Evolutionary conservation across 1,139 yeast species (phyloP), one percentile per base, ranked within the genome.

Genomic region (Yamadazyma buinensis): DNA sequence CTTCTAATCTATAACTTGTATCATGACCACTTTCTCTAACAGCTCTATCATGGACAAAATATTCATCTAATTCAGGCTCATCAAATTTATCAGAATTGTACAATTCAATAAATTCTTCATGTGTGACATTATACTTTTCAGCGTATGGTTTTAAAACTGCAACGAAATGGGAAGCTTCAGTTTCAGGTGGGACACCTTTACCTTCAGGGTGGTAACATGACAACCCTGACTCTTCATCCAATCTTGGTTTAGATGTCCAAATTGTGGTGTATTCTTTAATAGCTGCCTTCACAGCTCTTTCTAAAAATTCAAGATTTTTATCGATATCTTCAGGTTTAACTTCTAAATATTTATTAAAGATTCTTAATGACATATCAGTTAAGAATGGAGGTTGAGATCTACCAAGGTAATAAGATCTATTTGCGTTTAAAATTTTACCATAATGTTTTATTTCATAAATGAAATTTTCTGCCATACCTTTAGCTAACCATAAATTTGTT

Each of bases 381-480:
- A 94, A 65, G 54, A 92, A 90, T n/a, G 98, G 98, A 2, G 98
- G 98, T 59, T 94, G 98, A 0, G 97, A 86, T 48, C 98, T 75
- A 39, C 95, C 84, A 38, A 92, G 65, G 54, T 87, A 94, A 61
- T 94, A 92, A 1, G 95, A 79, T 52, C 98, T 74, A 59, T 92
- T 94, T 14, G 98, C 98, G 58, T 94, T 94, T 48, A 92, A 70
- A 35, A 92, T 84, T 64, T 88, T 90, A 31, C 97, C 96, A 57
- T 92, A 92, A 55, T 92, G 81, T 33, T 80, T 68, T 51, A 92
- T 88, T 54, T 94, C 97, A 59, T 83, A 92, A 39, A 88, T 81
- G 55, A 88, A 90, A 59, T 92, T 90, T 52, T 84, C 92, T 9
- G 92, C 87, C 94, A 92, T 87, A 1, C 95, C 96, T 47, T 82